Evolutionary conservation across 768 basidiomycete genomes (phyloP).

Genomic region (Rossbeevera mucosa): DNA sequence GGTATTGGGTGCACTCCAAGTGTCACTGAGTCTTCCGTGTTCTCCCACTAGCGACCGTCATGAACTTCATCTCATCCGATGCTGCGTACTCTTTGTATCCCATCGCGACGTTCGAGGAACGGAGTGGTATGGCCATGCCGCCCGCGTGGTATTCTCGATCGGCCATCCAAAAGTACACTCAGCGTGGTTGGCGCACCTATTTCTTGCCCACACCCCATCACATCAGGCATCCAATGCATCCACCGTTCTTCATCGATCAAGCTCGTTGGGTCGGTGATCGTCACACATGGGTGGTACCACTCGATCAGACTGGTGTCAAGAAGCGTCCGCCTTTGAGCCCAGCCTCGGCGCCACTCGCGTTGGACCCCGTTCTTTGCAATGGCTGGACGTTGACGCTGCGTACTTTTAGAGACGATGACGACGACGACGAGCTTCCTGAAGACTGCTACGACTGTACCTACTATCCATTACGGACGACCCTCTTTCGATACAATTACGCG

Average conservation of each 20-base stretch:
- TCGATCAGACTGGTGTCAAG: conserved; percentile 20
- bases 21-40: conserved; percentile 12
- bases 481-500: conserved; percentile 27
- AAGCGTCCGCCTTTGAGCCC: conserved; percentile 9
- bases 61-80: conserved; percentile 40
- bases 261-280: conserved; percentile 32
- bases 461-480: conserved; percentile 9
- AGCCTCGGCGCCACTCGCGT: conserved; percentile 8
- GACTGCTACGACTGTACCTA: not conserved
- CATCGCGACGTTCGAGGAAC: conserved; percentile 35
- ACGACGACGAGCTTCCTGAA: too few species aligned
- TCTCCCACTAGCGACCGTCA: conserved; percentile 5
- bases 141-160: conserved; percentile 1
- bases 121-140: conserved; percentile 21
- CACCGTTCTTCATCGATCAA: conserved; percentile 17
- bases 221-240: not conserved
- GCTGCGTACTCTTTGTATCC: conserved; percentile 42
- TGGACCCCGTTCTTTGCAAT: conserved; percentile 16
- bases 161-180: conserved; percentile 32
- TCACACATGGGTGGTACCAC: conserved; percentile 28
- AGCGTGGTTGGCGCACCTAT: conserved; percentile 31
- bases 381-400: conserved; percentile 14
- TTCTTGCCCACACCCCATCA: conserved; percentile 3
- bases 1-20: not conserved
- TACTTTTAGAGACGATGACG: too few species aligned